Percentiles rank a stretch among this genome's conserved stretches.
phyloP scores from a whole-genome alignment of 768 basidiomycete species.

The Clitopilus hobsonii region DNA sequence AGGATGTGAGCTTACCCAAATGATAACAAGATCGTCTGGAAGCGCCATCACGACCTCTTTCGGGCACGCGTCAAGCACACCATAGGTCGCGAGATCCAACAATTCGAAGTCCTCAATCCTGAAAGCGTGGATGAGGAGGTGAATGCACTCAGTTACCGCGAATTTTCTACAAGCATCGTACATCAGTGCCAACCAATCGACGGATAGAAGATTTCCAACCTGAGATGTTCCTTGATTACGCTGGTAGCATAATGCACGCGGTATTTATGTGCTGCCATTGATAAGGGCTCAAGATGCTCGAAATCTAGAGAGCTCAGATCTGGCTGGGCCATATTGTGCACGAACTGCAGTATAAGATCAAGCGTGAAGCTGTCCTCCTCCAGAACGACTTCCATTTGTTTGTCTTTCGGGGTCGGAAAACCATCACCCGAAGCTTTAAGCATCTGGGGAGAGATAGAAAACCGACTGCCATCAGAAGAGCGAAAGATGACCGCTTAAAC shows the following conservation, averaged over 20 bases:
- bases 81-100: too few relatives aligned
- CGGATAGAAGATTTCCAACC: not conserved
- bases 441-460: not conserved
- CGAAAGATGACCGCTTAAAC: not conserved
- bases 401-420: not conserved
- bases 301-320: not conserved
- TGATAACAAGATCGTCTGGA: too few relatives aligned
- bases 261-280: not conserved
- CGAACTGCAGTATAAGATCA: not conserved
- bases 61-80: too few relatives aligned
- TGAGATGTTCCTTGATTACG: not conserved
- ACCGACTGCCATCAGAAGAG: not conserved
- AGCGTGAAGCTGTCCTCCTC: not conserved
- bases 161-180: too few relatives aligned
- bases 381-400: not conserved
- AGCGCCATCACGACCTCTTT: too few relatives aligned
- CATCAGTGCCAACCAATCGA: too few relatives aligned
- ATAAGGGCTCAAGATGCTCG: not conserved
- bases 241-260: not conserved
- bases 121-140: too few relatives aligned
- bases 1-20: too few relatives aligned
- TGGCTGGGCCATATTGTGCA: not conserved
- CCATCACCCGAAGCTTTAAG: not conserved
- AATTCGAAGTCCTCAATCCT: too few relatives aligned
- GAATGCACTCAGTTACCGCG: too few relatives aligned